Evolutionary conservation across 148 eudicot genomes (phyloP), one percentile per base, ranked within the genome.

Genomic region (Selenicereus undatus): DNA sequence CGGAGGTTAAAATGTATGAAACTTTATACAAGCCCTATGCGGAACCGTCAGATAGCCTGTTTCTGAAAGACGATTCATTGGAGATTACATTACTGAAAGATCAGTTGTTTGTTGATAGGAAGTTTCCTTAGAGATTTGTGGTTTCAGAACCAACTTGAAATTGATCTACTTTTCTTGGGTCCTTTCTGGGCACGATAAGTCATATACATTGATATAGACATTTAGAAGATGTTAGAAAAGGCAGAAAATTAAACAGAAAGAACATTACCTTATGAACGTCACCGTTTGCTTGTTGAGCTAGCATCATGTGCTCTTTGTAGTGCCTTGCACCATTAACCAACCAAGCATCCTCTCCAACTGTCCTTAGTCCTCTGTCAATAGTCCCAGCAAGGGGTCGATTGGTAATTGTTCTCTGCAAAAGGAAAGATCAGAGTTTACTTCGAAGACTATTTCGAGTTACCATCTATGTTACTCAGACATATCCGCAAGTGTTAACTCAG

Each of bases 291-390:
- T 88, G 81, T 82, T 93, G 94, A 84, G 90, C 92, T 11, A 90
- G 87, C 95, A 86, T 89, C 45, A 86, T 90, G 87, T 92, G 94
- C 83, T 92, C 95, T 73, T 87, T 92, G 45, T 89, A 85, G 84
- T 88, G 91, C 84, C 90, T 95, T 76, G 84, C 84, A 75, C 90
- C 97, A 85, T 89, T 79, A 73, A 91, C 68, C 82, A 91, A 81
- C 91, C 86, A 79, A 71, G 79, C 86, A 87, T 92, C 91, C 82
- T 92, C 94, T 77, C 88, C 75, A 0, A 85, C 85, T 27, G 89
- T 96, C 88, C 88, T 88, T 27, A 89, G 90, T 83, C 90, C 86
- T 76, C 91, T 87, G 27, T 84, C 82, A 75, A 12, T 66, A 26
- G 90, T 84, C 70, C 91, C 93, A 42, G 93, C 91, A 78, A 91